These are phyloP conservation scores for Pseudopediastrum boryanum DNA, from an alignment of 139 green algal genomes.

Conservation along the genomic window DNA sequence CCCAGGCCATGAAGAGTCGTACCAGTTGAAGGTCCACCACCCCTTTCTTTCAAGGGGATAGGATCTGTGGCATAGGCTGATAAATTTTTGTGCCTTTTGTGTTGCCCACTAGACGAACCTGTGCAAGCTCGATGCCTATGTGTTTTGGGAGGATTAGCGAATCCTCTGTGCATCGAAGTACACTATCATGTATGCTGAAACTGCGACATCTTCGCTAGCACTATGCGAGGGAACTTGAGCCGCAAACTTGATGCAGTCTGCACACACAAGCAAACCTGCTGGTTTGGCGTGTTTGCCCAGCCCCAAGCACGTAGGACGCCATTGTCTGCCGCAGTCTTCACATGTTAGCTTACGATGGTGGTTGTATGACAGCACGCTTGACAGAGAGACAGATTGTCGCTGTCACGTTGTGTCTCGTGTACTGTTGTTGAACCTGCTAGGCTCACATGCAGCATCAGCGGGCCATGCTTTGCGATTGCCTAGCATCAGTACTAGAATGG, in stretches of 20 bases:
- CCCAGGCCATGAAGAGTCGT: constrained; percentile 1
- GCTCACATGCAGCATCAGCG: too few relatives aligned
- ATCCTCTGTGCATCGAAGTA: neutral
- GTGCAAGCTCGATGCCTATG: neutral
- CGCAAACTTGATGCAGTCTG: neutral
- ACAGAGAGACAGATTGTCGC: neutral
- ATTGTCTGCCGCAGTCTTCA: neutral
- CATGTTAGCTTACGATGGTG: neutral
- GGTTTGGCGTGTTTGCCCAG: neutral
- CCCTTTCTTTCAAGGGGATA: neutral
- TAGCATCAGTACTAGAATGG: neutral
- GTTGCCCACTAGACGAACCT: neutral
- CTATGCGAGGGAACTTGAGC: neutral
- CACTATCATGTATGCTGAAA: neutral
- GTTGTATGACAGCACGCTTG: neutral
- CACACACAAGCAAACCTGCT: neutral
- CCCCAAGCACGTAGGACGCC: neutral
- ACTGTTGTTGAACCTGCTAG: neutral
- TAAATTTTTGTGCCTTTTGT: neutral
- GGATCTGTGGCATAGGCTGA: neutral
- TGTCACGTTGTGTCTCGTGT: neutral
- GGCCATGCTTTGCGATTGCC: neutral
- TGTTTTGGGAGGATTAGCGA: neutral
- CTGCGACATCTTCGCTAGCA: neutral
- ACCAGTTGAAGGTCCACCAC: neutral